Percentiles rank a stretch among this genome's conserved stretches.
These are phyloP conservation scores for Starmerella davenportii DNA, from an alignment of 805 yeast genomes.

Conservation along the genomic window DNA sequence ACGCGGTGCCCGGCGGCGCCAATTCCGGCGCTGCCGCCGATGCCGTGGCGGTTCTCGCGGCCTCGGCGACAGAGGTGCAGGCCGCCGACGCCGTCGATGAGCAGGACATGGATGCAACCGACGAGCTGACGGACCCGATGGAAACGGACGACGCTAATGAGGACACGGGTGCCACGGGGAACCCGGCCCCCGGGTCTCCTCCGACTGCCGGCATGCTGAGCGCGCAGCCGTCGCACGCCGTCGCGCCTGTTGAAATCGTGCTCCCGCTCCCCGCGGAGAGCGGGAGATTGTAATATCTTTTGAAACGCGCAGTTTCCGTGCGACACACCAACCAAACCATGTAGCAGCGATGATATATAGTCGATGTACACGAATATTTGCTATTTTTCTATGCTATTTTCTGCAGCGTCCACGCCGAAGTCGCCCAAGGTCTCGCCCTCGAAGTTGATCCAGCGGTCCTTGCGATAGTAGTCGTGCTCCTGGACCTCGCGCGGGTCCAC, in stretches of 20 bases:
- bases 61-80: not conserved
- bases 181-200: constrained; percentile 1
- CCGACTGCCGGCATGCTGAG: constrained; percentile 1
- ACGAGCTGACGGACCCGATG: not conserved
- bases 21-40: constrained; percentile 6
- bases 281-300: no score
- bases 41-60: not conserved
- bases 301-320: no score
- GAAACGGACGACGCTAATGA: not conserved
- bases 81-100: not conserved
- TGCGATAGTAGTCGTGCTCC: constrained; percentile 20
- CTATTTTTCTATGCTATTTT: no score
- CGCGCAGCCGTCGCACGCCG: constrained; percentile 8
- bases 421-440: constrained; percentile 74
- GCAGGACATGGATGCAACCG: not conserved
- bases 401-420: constrained; percentile 76
- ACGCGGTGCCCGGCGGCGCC: constrained; percentile 3
- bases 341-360: no score
- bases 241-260: constrained; percentile 6
- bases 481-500: constrained; percentile 26
- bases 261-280: not conserved
- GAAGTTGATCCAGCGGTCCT: constrained; percentile 49
- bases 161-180: not conserved
- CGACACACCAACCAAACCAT: no score
- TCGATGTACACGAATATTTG: no score